Evolutionary conservation across 768 basidiomycete species (phyloP).

Genomic region (Daedalea quercina): DNA sequence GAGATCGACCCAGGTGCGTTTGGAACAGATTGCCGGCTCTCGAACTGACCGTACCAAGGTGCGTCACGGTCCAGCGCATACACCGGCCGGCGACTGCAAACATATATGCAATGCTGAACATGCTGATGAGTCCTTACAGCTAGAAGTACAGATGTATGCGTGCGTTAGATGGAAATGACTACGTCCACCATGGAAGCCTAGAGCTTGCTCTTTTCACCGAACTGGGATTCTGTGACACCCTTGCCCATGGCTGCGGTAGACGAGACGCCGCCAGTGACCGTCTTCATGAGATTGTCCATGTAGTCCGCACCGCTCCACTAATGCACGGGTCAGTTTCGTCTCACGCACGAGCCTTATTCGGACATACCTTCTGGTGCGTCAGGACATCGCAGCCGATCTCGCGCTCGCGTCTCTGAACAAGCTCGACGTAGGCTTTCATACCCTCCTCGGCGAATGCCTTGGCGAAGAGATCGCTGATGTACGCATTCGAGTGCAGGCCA

Average conservation of each 20-base stretch:
- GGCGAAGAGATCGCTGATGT: constrained; percentile 93
- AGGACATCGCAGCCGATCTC: constrained; percentile 94
- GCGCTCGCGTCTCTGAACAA: constrained; percentile 87
- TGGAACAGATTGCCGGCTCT: no score
- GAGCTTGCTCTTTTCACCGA: constrained; percentile 39
- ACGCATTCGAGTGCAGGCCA: constrained; percentile 95
- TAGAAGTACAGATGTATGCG: no score
- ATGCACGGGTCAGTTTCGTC: constrained; percentile 4
- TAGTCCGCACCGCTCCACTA: constrained; percentile 97
- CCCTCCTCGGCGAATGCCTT: constrained; percentile 85
- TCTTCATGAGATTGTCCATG: constrained; percentile 86
- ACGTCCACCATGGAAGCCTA: constrained; percentile 22
- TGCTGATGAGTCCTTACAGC: no score
- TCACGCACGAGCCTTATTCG: no score
- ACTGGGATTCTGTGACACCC: constrained; percentile 91
- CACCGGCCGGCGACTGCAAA: no score
- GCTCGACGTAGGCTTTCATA: constrained; percentile 98
- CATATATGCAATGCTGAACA: no score
- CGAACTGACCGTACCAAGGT: no score
- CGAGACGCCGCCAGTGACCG: constrained; percentile 94
- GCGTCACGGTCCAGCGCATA: no score
- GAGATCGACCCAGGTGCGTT: no score
- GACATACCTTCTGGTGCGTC: constrained; percentile 85
- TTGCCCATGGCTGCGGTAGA: constrained; percentile 99
- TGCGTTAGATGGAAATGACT: no score